A percentile compares a stretch with the other conserved stretches of the same genome.
Evolutionary conservation across 1,139 yeast genomes (phyloP).

Genomic region (Hyphopichia wangnamkhiaoensis): DNA sequence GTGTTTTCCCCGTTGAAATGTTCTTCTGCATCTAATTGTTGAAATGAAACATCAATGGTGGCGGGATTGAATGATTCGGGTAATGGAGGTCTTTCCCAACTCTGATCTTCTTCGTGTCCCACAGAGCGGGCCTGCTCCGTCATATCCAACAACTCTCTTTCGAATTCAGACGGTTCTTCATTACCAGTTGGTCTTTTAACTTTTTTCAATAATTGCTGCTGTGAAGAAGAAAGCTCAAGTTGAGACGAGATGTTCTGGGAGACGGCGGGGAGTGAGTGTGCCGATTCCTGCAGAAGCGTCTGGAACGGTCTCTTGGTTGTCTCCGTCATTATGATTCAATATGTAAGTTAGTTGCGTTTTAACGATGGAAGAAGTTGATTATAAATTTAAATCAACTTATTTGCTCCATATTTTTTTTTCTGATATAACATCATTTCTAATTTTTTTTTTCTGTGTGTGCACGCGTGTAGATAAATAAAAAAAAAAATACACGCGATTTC

Average conservation of each 20-base stretch:
- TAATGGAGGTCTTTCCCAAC: conserved; percentile 62
- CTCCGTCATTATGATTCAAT: conserved; percentile 2
- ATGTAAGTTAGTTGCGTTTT: not conserved
- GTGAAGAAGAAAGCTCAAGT: conserved; percentile 27
- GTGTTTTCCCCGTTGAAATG: conserved; percentile 57
- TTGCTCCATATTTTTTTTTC: too few relatives aligned
- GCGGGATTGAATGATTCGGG: conserved; percentile 51
- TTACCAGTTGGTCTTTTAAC: conserved; percentile 35
- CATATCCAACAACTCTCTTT: conserved; percentile 63
- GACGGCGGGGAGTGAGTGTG: conserved; percentile 47
- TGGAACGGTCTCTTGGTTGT: conserved; percentile 7
- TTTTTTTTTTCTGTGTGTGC: not conserved
- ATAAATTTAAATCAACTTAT: not conserved
- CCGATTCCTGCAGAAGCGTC: conserved; percentile 23
- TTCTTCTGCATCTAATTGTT: conserved; percentile 95
- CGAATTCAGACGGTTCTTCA: conserved; percentile 62
- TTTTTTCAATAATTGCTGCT: conserved; percentile 37
- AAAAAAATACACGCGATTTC: not conserved
- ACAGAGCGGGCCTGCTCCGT: conserved; percentile 34
- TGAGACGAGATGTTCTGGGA: conserved; percentile 30
- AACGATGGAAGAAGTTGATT: not conserved
- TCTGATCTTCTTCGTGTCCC: conserved; percentile 46
- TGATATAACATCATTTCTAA: not conserved
- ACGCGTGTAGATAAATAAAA: not conserved
- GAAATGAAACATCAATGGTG: conserved; percentile 65